These are phyloP conservation scores for Dactylorhiza incarnata DNA, from an alignment of 106 monocot species.

Conservation along the genomic window DNA sequence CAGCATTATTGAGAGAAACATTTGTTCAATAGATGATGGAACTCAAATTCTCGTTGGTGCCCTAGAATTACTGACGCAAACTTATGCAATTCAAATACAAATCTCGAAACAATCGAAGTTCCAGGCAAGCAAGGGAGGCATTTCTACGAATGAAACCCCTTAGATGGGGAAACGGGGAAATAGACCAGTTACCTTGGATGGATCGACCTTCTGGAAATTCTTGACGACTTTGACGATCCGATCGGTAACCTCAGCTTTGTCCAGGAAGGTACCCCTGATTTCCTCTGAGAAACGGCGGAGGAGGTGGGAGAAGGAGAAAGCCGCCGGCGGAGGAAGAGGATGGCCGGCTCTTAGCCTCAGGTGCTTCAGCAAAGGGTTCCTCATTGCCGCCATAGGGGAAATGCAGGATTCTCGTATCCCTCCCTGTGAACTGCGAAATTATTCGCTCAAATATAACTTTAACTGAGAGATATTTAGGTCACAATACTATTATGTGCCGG, in stretches of 20 bases:
- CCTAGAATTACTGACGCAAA: too few relatives aligned
- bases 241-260: constrained; percentile 81
- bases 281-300: constrained; percentile 41
- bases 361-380: constrained; percentile 58
- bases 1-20: too few relatives aligned
- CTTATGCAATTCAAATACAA: too few relatives aligned
- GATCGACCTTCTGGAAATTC: constrained; percentile 85
- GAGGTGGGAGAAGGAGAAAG: constrained; percentile 12
- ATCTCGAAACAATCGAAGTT: too few relatives aligned
- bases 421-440: too few relatives aligned
- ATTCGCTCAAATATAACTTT: too few relatives aligned
- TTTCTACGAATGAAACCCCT: not conserved
- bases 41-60: too few relatives aligned
- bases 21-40: too few relatives aligned
- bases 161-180: not conserved
- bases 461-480: too few relatives aligned
- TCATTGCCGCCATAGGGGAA: constrained; percentile 31
- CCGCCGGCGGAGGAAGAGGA: constrained; percentile 6
- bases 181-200: constrained; percentile 45
- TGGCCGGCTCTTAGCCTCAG: constrained; percentile 26
- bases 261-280: constrained; percentile 71
- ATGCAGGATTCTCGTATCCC: too few relatives aligned
- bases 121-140: too few relatives aligned
- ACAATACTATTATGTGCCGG: too few relatives aligned
- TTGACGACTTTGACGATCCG: constrained; percentile 84